These are phyloP conservation scores for Cryomyces antarcticus DNA, from an alignment of 495 filamentous ascomycete species.

Conservation along the genomic window DNA sequence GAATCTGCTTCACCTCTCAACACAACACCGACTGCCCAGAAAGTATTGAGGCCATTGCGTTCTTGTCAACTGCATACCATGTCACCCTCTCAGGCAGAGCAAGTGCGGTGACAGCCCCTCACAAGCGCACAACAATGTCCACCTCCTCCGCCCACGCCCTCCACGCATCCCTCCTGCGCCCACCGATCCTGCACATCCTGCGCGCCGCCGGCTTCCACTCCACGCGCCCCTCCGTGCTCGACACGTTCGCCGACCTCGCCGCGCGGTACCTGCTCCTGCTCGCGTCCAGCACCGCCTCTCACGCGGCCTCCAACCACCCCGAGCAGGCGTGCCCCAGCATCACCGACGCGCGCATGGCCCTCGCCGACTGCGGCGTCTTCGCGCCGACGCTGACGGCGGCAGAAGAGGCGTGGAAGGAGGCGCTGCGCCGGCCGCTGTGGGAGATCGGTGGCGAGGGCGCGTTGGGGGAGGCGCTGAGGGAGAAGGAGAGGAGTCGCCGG, in stretches of 20 bases:
- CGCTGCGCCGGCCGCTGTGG: constrained; percentile 14
- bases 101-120: too few relatives aligned
- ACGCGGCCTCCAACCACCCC: constrained; percentile 33
- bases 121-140: not conserved
- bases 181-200: constrained; percentile 65
- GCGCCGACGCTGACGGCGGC: constrained; percentile 35
- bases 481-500: constrained; percentile 14
- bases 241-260: constrained; percentile 56
- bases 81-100: too few relatives aligned
- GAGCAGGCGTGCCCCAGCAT: constrained; percentile 29
- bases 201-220: constrained; percentile 69
- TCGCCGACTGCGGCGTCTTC: constrained; percentile 54
- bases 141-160: constrained; percentile 21
- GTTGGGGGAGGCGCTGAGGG: constrained; percentile 1
- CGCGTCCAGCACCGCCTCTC: constrained; percentile 36
- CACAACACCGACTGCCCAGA: too few relatives aligned
- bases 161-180: constrained; percentile 59
- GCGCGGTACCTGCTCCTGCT: constrained; percentile 54
- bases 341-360: constrained; percentile 62
- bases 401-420: constrained; percentile 33
- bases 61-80: too few relatives aligned
- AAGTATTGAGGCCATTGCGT: too few relatives aligned
- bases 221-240: constrained; percentile 52
- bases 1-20: too few relatives aligned
- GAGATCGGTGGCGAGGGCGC: constrained; percentile 6